Conservation (phyloP, 441 rosid genomes). For the Pelargonium citronellum region DNA sequence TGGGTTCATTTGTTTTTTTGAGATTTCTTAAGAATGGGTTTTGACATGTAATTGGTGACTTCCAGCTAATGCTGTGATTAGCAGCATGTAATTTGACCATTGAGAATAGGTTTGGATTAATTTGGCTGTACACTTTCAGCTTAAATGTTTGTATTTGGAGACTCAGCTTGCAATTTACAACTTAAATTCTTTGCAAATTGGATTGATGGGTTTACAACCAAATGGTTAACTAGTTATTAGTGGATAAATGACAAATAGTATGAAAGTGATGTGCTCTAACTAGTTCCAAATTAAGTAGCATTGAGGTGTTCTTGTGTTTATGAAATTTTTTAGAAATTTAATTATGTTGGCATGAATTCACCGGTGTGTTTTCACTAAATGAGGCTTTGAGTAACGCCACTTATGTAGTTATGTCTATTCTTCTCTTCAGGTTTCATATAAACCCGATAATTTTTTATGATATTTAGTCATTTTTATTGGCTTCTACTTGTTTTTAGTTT, state of each 20-base stretch:
- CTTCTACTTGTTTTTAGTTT: background rate
- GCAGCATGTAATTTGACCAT: background rate
- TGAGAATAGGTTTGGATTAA: background rate
- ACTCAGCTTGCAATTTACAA: background rate
- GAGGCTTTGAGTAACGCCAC: background rate
- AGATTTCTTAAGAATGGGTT: conserved; percentile 1
- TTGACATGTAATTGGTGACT: background rate
- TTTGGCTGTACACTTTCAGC: background rate
- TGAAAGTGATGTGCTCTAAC: too few species aligned
- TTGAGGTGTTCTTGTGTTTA: too few species aligned
- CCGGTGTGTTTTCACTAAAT: background rate
- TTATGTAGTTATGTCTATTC: background rate
- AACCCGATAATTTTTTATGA: background rate
- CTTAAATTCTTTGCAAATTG: background rate
- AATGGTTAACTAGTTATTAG: too few species aligned
- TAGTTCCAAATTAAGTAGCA: too few species aligned
- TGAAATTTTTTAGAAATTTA: too few species aligned
- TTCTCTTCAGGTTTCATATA: background rate
- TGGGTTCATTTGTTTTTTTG: background rate
- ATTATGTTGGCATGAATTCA: too few species aligned
- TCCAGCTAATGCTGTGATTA: background rate
- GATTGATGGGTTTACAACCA: too few species aligned
- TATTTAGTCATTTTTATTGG: background rate
- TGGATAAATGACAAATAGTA: too few species aligned
- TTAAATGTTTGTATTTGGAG: background rate